Evolutionary conservation across 2,329 filamentous ascomycete genomes (phyloP).

Genomic region (Monilinia fructigena): DNA sequence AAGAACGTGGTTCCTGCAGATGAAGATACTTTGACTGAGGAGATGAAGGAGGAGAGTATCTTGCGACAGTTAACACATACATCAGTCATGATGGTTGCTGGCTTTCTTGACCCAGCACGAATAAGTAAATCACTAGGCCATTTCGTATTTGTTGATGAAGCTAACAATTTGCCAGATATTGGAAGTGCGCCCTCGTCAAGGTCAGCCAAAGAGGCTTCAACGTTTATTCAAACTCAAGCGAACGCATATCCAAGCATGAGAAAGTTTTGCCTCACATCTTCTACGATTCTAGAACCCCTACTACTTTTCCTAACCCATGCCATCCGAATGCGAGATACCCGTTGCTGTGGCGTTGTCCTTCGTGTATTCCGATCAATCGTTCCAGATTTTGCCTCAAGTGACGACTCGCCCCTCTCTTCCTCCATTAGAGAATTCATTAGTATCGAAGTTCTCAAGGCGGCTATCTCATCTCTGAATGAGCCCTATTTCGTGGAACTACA

Average conservation of each 20-base stretch:
- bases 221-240: conserved; percentile 29
- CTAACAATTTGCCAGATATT: conserved; percentile 27
- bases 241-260: conserved; percentile 58
- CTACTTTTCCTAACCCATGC: conserved; percentile 90
- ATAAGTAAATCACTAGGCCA: conserved; percentile 52
- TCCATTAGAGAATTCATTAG: conserved; percentile 88
- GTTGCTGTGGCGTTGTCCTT: conserved; percentile 82
- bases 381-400: conserved; percentile 66
- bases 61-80: conserved; percentile 89
- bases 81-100: conserved; percentile 86
- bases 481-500: conserved; percentile 96
- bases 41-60: conserved; percentile 98
- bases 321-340: conserved; percentile 83
- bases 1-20: conserved; percentile 61
- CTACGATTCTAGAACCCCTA: conserved; percentile 79
- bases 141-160: neutral
- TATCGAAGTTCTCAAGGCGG: conserved; percentile 83
- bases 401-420: conserved; percentile 49
- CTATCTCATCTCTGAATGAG: conserved; percentile 87
- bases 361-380: conserved; percentile 84
- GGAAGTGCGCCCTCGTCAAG: conserved; percentile 12
- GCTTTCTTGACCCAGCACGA: conserved; percentile 75
- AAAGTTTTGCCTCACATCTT: conserved; percentile 77
- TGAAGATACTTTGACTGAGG: conserved; percentile 80
- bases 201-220: conserved; percentile 37